Conservation (phyloP, 805 yeast genomes). For the Metschnikowia henanensis region DNA sequence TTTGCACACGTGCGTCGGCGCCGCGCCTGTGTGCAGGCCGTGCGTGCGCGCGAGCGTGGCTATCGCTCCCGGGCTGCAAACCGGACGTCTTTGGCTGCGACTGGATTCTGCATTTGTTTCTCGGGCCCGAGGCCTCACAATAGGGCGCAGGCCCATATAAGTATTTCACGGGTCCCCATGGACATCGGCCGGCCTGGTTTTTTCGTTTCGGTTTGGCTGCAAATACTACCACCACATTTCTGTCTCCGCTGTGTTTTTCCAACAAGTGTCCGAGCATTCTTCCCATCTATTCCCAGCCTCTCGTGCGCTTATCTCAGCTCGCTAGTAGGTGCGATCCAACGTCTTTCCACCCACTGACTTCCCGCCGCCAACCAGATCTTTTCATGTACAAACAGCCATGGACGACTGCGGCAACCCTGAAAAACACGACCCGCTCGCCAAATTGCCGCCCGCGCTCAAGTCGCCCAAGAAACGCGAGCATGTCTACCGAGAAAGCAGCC, state of each 20-base stretch:
- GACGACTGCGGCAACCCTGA: too few species aligned
- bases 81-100: constrained; percentile 10
- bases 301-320: too few species aligned
- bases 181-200: background rate
- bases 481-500: constrained; percentile 1
- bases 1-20: constrained; percentile 4
- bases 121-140: constrained; percentile 1
- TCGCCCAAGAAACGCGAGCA: constrained; percentile 3
- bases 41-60: background rate
- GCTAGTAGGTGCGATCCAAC: too few species aligned
- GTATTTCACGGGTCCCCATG: constrained; percentile 1
- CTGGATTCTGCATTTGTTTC: background rate
- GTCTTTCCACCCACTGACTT: too few species aligned
- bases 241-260: too few species aligned
- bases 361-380: too few species aligned
- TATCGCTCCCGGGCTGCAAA: constrained; percentile 9
- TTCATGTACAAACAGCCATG: too few species aligned
- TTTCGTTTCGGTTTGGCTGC: background rate
- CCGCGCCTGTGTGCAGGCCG: background rate
- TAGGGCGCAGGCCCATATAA: constrained; percentile 5
- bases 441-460: background rate
- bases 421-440: too few species aligned
- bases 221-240: too few species aligned
- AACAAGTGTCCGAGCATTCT: too few species aligned
- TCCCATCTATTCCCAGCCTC: too few species aligned